These are phyloP conservation scores for Lachancea sp. DNA, from an alignment of 805 yeast genomes.

Conservation along the genomic window DNA sequence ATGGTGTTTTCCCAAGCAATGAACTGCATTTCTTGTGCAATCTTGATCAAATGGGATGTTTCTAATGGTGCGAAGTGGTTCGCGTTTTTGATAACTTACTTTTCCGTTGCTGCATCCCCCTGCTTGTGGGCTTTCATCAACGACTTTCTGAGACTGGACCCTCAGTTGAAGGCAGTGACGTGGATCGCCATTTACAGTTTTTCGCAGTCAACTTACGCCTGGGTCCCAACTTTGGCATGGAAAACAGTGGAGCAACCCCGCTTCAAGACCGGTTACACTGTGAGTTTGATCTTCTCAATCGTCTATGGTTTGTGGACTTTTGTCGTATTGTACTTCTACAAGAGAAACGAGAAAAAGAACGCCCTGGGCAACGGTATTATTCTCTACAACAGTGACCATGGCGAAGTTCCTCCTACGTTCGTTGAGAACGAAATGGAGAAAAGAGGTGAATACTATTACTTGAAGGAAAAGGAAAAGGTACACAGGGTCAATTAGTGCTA, in stretches of 20 bases:
- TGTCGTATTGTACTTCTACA: constrained; percentile 48
- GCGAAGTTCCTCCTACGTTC: constrained; percentile 24
- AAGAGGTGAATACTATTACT: constrained; percentile 27
- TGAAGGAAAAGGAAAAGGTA: constrained; percentile 4
- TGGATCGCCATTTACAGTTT: constrained; percentile 51
- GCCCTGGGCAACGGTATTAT: constrained; percentile 46
- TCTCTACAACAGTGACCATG: constrained; percentile 38
- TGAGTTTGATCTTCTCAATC: constrained; percentile 43
- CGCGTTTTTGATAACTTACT: constrained; percentile 53
- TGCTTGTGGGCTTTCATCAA: constrained; percentile 52
- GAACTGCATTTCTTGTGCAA: constrained; percentile 47
- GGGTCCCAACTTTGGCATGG: constrained; percentile 49
- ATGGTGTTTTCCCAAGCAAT: constrained; percentile 46
- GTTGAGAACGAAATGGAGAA: constrained; percentile 24
- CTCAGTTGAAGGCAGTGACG: constrained; percentile 48
- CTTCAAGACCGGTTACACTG: constrained; percentile 47
- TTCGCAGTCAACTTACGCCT: constrained; percentile 55
- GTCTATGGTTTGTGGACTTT: constrained; percentile 44
- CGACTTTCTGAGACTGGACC: constrained; percentile 53
- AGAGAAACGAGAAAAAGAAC: constrained; percentile 42
- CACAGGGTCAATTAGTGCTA: no score
- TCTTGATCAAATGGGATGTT: constrained; percentile 56
- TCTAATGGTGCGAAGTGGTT: constrained; percentile 56
- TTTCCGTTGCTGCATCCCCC: constrained; percentile 59
- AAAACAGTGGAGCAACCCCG: constrained; percentile 55